phyloP scores from a whole-genome alignment of 2,329 filamentous ascomycete species.

The Calcarisporium arbuscula region DNA sequence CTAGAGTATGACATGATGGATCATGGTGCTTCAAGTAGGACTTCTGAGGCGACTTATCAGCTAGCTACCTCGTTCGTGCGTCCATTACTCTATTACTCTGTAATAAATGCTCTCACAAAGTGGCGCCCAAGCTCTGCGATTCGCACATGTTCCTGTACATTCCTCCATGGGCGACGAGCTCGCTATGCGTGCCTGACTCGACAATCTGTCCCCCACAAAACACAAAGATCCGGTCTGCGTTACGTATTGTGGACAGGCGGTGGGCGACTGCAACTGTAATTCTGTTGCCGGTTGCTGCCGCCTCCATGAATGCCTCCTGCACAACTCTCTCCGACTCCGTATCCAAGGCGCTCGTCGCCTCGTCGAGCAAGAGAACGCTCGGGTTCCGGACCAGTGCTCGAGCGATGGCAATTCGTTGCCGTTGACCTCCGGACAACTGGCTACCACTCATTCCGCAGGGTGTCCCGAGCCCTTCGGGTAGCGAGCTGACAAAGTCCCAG shows the following conservation, averaged over 20 bases:
- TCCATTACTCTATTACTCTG: too few relatives aligned
- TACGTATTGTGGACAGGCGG: conserved; percentile 82
- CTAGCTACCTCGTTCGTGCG: too few relatives aligned
- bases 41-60: too few relatives aligned
- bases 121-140: conserved; percentile 25
- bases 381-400: conserved; percentile 64
- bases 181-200: conserved; percentile 50
- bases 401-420: conserved; percentile 14
- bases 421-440: conserved; percentile 11
- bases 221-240: conserved; percentile 55
- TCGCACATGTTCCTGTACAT: conserved; percentile 45
- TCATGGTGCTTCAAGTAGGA: too few relatives aligned
- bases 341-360: conserved; percentile 86
- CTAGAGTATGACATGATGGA: too few relatives aligned
- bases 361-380: conserved; percentile 87
- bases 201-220: conserved; percentile 51
- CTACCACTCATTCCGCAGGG: conserved; percentile 60
- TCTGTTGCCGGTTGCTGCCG: conserved; percentile 71
- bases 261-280: conserved; percentile 95
- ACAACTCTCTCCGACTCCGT: conserved; percentile 94
- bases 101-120: too few relatives aligned
- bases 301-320: conserved; percentile 71
- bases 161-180: conserved; percentile 41
- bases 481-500: conserved; percentile 60
- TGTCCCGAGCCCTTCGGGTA: conserved; percentile 86